Evolutionary conservation across 805 yeast species (phyloP), one percentile per base, ranked within the genome.

Genomic region (Candida hungchunana): DNA sequence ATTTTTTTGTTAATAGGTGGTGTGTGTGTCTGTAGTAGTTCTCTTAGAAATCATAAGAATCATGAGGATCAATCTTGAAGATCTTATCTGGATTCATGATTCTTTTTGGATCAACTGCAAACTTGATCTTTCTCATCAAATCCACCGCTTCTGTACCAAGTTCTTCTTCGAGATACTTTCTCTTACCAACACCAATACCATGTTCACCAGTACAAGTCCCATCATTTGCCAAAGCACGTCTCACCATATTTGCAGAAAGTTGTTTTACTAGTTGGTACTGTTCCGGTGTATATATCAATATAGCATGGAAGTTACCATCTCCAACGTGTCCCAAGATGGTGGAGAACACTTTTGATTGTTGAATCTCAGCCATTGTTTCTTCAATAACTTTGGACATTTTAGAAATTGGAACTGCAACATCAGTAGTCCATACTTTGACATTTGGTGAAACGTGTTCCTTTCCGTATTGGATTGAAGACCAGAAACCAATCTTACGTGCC

Each of bases 131-230:
- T 51, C 93, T 71, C 95, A 84, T 85, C 28, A 79, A 54, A 46
- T 73, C 75, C 14, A 84, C 70, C 0, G 90, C 70, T 1, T 71
- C 78, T 4, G 64, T 62, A 2, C 90, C 93, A 18, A 84, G 59
- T 55, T 85, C 95, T 40, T 63, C 61, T 26, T 66, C 64, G 22
- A 84, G 57, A 39, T 69, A 75, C 22, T 68, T 67, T 40, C 88
- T 60, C 54, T 85, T 85, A 18, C 88, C 87, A 25, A 77, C 65
- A 1, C 94, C 94, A 29, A 84, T 73, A 1, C 94, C 95, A 51
- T 84, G 94, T 50, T 84, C 94, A 14, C 94, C 94, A 6, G 87
- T 79, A 45, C 85, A 77, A 1, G 95, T 84, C 2, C 94, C 93
- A 34, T 83, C 94, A 22, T 76, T 70, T 5, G 61, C 69, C 15